Conservation (phyloP, 805 yeast species). For the Yamadazyma ubonensis region DNA sequence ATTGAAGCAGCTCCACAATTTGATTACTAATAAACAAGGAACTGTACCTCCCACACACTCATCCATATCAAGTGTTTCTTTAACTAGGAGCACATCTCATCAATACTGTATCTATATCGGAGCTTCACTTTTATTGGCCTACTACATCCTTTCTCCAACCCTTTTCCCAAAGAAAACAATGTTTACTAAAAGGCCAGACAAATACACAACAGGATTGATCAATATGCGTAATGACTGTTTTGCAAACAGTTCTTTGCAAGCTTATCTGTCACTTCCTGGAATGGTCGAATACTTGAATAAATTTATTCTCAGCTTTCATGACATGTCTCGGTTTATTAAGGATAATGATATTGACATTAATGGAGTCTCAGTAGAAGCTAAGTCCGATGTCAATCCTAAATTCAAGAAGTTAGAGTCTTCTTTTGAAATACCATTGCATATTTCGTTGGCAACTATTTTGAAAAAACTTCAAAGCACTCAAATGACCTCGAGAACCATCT, state of each 20-base stretch:
- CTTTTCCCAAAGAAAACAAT: conserved; percentile 19
- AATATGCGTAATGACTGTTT: conserved; percentile 88
- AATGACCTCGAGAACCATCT: conserved; percentile 49
- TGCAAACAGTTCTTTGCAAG: conserved; percentile 87
- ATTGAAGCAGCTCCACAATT: conserved; percentile 9
- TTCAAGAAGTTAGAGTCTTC: conserved; percentile 21
- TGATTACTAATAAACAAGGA: conserved; percentile 12
- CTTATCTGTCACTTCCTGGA: conserved; percentile 61
- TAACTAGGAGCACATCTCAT: too few relatives aligned
- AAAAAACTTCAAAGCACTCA: conserved; percentile 63
- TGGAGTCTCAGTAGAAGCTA: conserved; percentile 1
- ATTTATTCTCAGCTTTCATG: conserved; percentile 30
- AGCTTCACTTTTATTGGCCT: conserved; percentile 5
- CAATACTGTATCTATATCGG: background rate
- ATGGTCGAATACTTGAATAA: conserved; percentile 56
- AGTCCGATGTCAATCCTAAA: conserved; percentile 16
- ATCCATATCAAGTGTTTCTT: too few relatives aligned
- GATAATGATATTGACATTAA: conserved; percentile 20
- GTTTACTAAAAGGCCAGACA: conserved; percentile 62
- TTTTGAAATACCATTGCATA: conserved; percentile 52
- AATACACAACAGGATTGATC: conserved; percentile 75
- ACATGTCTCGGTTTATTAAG: conserved; percentile 21
- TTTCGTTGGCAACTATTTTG: conserved; percentile 52
- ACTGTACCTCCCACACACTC: too few relatives aligned
- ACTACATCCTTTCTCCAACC: conserved; percentile 14